phyloP scores from a whole-genome alignment of 192 early-diverging fungal genomes.

The Phycomyces blakesleeanus region DNA sequence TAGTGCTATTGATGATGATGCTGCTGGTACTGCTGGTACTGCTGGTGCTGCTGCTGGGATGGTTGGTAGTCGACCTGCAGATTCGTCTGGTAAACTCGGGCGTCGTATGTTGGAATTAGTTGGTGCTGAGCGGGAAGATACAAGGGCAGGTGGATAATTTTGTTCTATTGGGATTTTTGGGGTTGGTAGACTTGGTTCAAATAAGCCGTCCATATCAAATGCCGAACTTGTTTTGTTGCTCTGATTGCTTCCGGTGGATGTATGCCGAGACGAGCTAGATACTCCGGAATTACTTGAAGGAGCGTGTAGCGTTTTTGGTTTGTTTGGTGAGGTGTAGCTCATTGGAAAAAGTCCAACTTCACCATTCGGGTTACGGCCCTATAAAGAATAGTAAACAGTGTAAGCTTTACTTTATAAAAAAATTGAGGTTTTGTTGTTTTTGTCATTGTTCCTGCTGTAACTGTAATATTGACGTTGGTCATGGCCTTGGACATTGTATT shows the following conservation, averaged over 20 bases:
- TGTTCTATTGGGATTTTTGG: not conserved
- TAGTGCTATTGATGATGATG: not conserved
- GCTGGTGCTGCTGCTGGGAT: too few species aligned
- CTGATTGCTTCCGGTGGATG: not conserved
- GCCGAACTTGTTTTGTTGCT: slow-evolving; percentile 4
- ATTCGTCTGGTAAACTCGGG: not conserved
- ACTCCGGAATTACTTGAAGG: not conserved
- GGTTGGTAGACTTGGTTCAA: not conserved
- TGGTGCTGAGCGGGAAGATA: slow-evolving; percentile 10
- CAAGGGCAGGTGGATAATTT: slow-evolving; percentile 6
- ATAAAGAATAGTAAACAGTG: not conserved
- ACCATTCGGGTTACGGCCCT: slow-evolving; percentile 64
- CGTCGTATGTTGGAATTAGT: not conserved
- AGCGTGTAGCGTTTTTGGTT: slow-evolving; percentile 11
- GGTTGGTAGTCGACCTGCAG: not conserved
- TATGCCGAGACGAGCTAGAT: not conserved
- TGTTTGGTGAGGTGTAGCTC: slow-evolving; percentile 53
- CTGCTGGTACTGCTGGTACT: too few species aligned
- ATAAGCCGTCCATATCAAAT: not conserved
- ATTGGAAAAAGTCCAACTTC: slow-evolving; percentile 71
- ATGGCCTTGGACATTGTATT: too few species aligned
- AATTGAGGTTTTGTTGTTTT: too few species aligned
- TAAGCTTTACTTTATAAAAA: too few species aligned
- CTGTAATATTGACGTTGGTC: too few species aligned
- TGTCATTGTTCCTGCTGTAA: too few species aligned